Percentiles rank a stretch among this genome's conserved stretches.
Evolutionary conservation across 2,329 filamentous ascomycete species (phyloP).

Genomic region (Cercospora zeae-maydis): DNA sequence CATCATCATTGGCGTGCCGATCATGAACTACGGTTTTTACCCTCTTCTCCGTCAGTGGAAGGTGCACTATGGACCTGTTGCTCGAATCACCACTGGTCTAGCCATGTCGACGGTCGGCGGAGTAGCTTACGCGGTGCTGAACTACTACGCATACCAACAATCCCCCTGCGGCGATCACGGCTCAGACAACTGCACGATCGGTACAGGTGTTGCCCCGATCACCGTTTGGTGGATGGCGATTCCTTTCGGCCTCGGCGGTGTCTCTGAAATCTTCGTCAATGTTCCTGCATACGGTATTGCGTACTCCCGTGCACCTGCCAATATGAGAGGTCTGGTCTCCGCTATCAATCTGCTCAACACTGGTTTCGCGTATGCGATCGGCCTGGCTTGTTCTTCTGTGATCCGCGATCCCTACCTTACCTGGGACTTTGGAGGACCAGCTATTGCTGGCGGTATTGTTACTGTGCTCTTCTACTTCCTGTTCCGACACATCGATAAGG

Average conservation of each 20-base stretch:
- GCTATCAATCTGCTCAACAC: slow-evolving; percentile 44
- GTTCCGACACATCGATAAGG: slow-evolving; percentile 43
- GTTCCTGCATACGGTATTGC: slow-evolving; percentile 47
- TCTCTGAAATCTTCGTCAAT: slow-evolving; percentile 44
- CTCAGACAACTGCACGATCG: slow-evolving; percentile 36
- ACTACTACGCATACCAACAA: slow-evolving; percentile 47
- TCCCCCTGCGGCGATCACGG: slow-evolving; percentile 44
- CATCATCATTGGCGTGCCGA: slow-evolving; percentile 44
- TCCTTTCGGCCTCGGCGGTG: slow-evolving; percentile 37
- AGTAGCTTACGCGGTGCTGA: slow-evolving; percentile 39
- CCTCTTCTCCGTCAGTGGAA: slow-evolving; percentile 42
- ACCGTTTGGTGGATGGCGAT: slow-evolving; percentile 45
- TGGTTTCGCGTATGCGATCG: slow-evolving; percentile 40
- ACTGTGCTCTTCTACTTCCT: slow-evolving; percentile 49
- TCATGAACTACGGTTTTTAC: slow-evolving; percentile 45
- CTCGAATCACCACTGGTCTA: slow-evolving; percentile 49
- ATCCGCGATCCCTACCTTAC: slow-evolving; percentile 49
- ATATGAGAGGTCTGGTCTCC: slow-evolving; percentile 44
- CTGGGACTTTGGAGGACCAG: slow-evolving; percentile 50
- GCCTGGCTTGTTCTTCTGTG: slow-evolving; percentile 38
- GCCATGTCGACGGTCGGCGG: slow-evolving; percentile 49
- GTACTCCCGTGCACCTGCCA: slow-evolving; percentile 42
- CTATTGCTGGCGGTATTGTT: slow-evolving; percentile 48
- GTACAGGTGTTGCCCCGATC: slow-evolving; percentile 38
- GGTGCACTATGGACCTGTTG: slow-evolving; percentile 47